Percentiles rank a stretch among this genome's conserved stretches.
Evolutionary conservation across 164 flowering plant species (phyloP).

Genomic region (Litsea cubeba): DNA sequence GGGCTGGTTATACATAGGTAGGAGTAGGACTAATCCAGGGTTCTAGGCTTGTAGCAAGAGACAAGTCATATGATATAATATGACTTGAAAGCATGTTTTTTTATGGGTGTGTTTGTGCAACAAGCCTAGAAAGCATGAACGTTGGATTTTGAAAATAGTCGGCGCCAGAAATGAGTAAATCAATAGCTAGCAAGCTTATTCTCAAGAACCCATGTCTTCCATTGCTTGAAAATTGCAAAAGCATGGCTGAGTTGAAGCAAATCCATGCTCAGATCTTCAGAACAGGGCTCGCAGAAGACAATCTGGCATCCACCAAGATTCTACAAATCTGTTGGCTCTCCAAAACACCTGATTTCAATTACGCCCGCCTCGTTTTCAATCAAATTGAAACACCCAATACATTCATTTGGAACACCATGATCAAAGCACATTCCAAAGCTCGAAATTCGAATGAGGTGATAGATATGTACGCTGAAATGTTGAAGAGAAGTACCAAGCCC

Average conservation of each 20-base stretch:
- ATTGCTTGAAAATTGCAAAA: constrained; percentile 10
- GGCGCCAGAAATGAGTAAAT: constrained; percentile 3
- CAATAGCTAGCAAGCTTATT: constrained; percentile 17
- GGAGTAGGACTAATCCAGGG: too few relatives aligned
- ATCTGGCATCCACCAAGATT: constrained; percentile 7
- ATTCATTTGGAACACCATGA: constrained; percentile 9
- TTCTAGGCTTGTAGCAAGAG: too few relatives aligned
- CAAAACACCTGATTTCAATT: constrained; percentile 2
- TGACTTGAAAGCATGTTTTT: rapidly evolving
- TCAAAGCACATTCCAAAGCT: constrained; percentile 9
- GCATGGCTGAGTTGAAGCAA: constrained; percentile 14
- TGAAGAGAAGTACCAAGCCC: constrained; percentile 8
- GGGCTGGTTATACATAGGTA: too few relatives aligned
- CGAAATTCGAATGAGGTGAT: not conserved
- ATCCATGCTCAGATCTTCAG: constrained; percentile 19
- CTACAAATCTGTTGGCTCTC: not conserved
- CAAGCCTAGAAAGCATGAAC: too few relatives aligned
- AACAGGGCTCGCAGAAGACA: constrained; percentile 5
- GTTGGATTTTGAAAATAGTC: too few relatives aligned
- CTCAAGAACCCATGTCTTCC: constrained; percentile 19
- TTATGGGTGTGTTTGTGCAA: too few relatives aligned
- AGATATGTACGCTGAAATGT: constrained; percentile 10
- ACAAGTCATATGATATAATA: too few relatives aligned
- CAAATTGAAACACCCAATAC: constrained; percentile 13
- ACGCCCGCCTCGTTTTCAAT: constrained; percentile 6